A percentile compares a stretch with the other conserved stretches of the same genome.
phyloP scores from a whole-genome alignment of 495 filamentous ascomycete species.

The Lindgomyces ingoldianus region DNA sequence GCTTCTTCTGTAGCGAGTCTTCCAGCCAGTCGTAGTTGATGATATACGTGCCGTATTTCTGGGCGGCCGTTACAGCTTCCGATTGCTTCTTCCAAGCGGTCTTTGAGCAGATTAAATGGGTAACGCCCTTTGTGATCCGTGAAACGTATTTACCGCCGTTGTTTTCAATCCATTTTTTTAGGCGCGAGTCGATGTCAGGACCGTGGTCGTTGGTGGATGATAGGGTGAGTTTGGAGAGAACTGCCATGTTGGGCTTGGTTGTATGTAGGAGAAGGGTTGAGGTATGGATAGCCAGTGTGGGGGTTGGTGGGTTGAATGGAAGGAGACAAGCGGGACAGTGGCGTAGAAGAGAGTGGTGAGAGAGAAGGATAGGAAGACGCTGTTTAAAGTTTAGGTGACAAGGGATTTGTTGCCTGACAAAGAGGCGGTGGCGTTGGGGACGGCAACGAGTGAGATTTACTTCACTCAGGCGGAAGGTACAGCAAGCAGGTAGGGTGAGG shows the following conservation, averaged over 20 bases:
- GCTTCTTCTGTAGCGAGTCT: slow-evolving; percentile 49
- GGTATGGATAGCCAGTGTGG: too few relatives aligned
- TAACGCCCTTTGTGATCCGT: slow-evolving; percentile 50
- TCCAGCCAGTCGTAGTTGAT: slow-evolving; percentile 66
- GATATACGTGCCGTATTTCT: slow-evolving; percentile 50
- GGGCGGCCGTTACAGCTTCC: slow-evolving; percentile 42
- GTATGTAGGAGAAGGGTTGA: background rate
- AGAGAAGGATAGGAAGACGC: too few relatives aligned
- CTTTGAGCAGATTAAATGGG: slow-evolving; percentile 60
- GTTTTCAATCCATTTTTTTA: slow-evolving; percentile 56
- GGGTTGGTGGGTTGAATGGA: too few relatives aligned
- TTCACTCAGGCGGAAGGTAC: too few relatives aligned
- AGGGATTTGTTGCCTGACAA: too few relatives aligned
- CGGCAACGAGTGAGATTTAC: too few relatives aligned
- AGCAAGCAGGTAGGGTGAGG: too few relatives aligned
- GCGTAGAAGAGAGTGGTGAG: too few relatives aligned
- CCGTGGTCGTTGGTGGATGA: slow-evolving; percentile 52
- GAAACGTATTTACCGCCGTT: slow-evolving; percentile 54
- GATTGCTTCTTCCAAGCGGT: slow-evolving; percentile 53
- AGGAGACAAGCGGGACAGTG: too few relatives aligned
- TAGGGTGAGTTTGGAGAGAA: slow-evolving; percentile 40
- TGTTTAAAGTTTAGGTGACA: too few relatives aligned
- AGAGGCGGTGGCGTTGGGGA: too few relatives aligned
- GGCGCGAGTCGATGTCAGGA: slow-evolving; percentile 44
- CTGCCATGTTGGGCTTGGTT: slow-evolving; percentile 27